Percentiles rank a stretch among this genome's conserved stretches.
These are phyloP conservation scores for Magnolia sinica DNA, from an alignment of 164 flowering plant species.

Conservation along the genomic window DNA sequence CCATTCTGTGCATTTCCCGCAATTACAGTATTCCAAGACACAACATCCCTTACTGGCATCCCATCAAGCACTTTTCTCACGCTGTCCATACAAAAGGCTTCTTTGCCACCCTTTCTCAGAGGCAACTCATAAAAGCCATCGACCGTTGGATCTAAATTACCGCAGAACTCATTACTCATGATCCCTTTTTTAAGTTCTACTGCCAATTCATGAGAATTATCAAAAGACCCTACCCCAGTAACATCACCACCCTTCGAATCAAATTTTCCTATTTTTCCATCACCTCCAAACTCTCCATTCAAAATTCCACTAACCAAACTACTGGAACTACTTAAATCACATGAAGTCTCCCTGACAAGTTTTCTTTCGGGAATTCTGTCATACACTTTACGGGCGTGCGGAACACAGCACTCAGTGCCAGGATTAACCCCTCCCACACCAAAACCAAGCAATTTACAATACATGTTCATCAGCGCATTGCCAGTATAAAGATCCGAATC, in stretches of 20 bases:
- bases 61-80: constrained; percentile 66
- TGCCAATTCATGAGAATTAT: background rate
- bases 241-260: background rate
- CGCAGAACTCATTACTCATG: constrained; percentile 4
- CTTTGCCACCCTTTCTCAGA: constrained; percentile 6
- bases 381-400: constrained; percentile 19
- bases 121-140: background rate
- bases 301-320: background rate
- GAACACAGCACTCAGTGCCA: background rate
- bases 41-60: constrained; percentile 69
- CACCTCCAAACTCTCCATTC: background rate
- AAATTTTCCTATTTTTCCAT: background rate
- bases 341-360: background rate
- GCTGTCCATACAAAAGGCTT: constrained; percentile 21
- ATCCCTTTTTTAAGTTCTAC: background rate
- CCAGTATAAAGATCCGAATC: constrained; percentile 69
- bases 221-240: background rate
- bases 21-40: constrained; percentile 88
- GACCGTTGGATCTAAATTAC: background rate
- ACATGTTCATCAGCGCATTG: constrained; percentile 90
- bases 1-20: constrained; percentile 70
- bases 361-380: constrained; percentile 42
- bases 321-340: background rate
- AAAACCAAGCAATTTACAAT: constrained; percentile 45
- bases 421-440: background rate